Percentiles rank a stretch among this genome's conserved stretches.
phyloP scores from a whole-genome alignment of 164 flowering plant species.

The Berberis thunbergii region DNA sequence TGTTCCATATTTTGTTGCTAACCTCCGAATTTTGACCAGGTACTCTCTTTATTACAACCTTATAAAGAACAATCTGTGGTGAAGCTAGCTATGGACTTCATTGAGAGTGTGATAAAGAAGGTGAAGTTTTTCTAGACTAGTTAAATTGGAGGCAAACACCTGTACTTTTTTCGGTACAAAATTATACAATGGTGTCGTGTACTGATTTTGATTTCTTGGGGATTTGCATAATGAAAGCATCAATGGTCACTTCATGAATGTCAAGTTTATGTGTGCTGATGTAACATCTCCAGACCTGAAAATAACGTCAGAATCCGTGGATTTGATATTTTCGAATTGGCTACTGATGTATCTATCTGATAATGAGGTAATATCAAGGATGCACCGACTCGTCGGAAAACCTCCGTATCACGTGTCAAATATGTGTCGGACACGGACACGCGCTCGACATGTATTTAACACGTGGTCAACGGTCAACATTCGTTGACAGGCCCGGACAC shows the following conservation, averaged over 20 bases:
- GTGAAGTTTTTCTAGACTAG: constrained; percentile 21
- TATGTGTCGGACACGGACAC: too few relatives aligned
- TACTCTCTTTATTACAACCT: constrained; percentile 78
- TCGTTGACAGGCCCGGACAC: too few relatives aligned
- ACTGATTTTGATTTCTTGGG: constrained; percentile 4
- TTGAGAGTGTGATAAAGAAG: constrained; percentile 81
- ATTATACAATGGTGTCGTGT: not conserved
- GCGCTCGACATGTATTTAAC: too few relatives aligned
- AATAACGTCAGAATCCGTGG: constrained; percentile 58
- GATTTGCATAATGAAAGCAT: constrained; percentile 63
- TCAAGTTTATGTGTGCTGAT: constrained; percentile 82
- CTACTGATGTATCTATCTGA: constrained; percentile 93
- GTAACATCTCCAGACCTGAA: constrained; percentile 73
- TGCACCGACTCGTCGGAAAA: too few relatives aligned
- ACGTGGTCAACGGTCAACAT: too few relatives aligned
- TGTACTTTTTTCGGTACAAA: not conserved
- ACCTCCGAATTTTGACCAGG: constrained; percentile 24
- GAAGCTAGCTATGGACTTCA: constrained; percentile 86
- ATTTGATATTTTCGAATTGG: constrained; percentile 89
- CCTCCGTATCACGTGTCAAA: too few relatives aligned
- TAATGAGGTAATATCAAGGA: constrained; percentile 42
- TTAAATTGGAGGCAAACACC: not conserved
- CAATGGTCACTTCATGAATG: constrained; percentile 77
- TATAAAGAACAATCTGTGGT: constrained; percentile 68
- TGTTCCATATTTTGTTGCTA: too few relatives aligned